Percentiles rank a stretch among this genome's conserved stretches.
phyloP scores from a whole-genome alignment of 805 yeast species.

The Wickerhamiella dianesei region DNA sequence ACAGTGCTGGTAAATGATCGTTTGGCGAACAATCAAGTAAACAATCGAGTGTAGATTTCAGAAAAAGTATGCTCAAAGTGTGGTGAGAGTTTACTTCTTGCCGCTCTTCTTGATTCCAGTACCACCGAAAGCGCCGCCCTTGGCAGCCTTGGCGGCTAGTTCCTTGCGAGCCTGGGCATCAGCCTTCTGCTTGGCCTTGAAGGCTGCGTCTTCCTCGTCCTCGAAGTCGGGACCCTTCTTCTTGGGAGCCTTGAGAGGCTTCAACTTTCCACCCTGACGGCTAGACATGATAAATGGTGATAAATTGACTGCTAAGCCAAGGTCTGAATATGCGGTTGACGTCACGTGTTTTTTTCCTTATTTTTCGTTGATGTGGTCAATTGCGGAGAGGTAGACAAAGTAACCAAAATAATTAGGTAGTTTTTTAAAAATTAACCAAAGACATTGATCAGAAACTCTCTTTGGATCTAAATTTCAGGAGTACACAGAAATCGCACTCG shows the following conservation, averaged over 20 bases:
- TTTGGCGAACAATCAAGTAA: too few relatives aligned
- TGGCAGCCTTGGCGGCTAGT: constrained; percentile 70
- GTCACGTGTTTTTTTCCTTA: too few relatives aligned
- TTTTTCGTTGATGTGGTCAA: not conserved
- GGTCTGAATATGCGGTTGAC: too few relatives aligned
- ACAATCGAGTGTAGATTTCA: too few relatives aligned
- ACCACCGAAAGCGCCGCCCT: constrained; percentile 83
- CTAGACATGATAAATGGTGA: constrained; percentile 55
- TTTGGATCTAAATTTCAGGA: too few relatives aligned
- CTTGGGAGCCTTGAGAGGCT: constrained; percentile 75
- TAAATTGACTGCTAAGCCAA: not conserved
- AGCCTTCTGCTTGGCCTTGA: constrained; percentile 87
- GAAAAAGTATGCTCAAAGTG: too few relatives aligned
- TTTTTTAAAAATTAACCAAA: too few relatives aligned
- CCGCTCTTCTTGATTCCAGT: constrained; percentile 85
- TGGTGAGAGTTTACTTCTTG: constrained; percentile 17
- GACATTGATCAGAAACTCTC: too few relatives aligned
- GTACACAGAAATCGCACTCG: too few relatives aligned
- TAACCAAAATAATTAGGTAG: too few relatives aligned
- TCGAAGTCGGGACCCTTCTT: constrained; percentile 53
- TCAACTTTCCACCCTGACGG: constrained; percentile 94
- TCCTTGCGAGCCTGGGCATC: constrained; percentile 89
- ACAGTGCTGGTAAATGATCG: too few relatives aligned
- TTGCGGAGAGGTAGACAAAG: too few relatives aligned
- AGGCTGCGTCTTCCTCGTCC: constrained; percentile 83